These are phyloP conservation scores for Castanospermum australe DNA, from an alignment of 306 rosid genomes.

Conservation along the genomic window DNA sequence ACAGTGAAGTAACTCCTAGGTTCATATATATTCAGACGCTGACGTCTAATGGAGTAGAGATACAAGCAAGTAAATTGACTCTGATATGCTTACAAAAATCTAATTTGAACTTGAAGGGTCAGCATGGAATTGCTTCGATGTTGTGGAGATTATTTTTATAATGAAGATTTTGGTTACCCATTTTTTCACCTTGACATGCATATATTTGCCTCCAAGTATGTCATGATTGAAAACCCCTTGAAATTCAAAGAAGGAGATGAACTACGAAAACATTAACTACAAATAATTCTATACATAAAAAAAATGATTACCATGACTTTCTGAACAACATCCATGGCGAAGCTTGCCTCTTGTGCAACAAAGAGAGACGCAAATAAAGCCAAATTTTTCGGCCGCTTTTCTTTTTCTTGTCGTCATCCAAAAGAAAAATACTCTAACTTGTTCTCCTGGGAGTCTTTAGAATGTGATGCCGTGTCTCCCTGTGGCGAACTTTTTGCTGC, in stretches of 20 bases:
- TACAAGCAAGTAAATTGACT: conserved; percentile 1
- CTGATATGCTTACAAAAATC: conserved; percentile 10
- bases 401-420: conserved; percentile 82
- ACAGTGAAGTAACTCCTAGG: background rate
- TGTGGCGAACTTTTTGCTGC: background rate
- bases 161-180: background rate
- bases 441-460: conserved; percentile 39
- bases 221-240: background rate
- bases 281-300: conserved; percentile 9
- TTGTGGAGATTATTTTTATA: background rate
- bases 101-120: background rate
- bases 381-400: conserved; percentile 78
- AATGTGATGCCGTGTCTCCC: conserved; percentile 33
- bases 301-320: conserved; percentile 82
- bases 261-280: background rate
- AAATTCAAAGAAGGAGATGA: background rate
- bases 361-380: conserved; percentile 89
- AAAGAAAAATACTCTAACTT: conserved; percentile 54
- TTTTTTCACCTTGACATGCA: background rate
- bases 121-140: conserved; percentile 6
- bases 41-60: background rate
- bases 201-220: background rate
- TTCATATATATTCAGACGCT: background rate
- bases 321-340: conserved; percentile 67
- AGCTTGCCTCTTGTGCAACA: conserved; percentile 76